Percentiles rank a stretch among this genome's conserved stretches.
phyloP scores from a whole-genome alignment of 495 filamentous ascomycete species.

The Podospora sp. region DNA sequence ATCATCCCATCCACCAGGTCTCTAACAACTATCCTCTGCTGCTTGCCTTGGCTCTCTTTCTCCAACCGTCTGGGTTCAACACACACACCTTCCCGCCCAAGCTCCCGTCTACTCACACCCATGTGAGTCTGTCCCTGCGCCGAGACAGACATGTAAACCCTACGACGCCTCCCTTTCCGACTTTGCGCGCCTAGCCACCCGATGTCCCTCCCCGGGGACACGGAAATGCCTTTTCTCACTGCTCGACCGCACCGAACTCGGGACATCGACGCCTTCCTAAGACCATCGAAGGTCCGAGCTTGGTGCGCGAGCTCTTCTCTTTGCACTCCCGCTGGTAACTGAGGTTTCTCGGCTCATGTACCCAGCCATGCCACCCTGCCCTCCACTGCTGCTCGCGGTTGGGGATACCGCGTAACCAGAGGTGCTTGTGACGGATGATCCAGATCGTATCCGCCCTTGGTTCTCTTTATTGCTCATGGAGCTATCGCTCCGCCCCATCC shows the following conservation, averaged over 20 bases:
- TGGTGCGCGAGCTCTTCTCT: constrained; percentile 30
- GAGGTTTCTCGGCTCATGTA: constrained; percentile 19
- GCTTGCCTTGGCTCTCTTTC: neutral
- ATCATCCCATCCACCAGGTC: neutral
- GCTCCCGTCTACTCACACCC: too few relatives aligned
- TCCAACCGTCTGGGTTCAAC: neutral
- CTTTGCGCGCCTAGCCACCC: neutral
- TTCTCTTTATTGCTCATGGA: constrained; percentile 35
- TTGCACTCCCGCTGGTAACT: constrained; percentile 20
- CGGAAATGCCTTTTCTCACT: neutral
- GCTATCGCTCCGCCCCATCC: constrained; percentile 28
- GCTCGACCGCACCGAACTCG: neutral
- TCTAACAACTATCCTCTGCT: neutral
- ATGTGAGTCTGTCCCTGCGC: too few relatives aligned
- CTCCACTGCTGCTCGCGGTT: neutral
- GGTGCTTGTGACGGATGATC: constrained; percentile 20
- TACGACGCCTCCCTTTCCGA: neutral
- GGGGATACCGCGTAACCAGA: constrained; percentile 22
- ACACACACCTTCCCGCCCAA: too few relatives aligned
- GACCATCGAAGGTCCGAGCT: constrained; percentile 39
- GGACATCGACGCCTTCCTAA: constrained; percentile 24
- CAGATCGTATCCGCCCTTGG: constrained; percentile 25
- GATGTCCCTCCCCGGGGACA: constrained; percentile 7
- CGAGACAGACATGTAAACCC: too few relatives aligned
- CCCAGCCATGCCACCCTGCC: constrained; percentile 11